Evolutionary conservation across 2,329 filamentous ascomycete genomes (phyloP), one percentile per base, ranked within the genome.

Genomic region (Colletotrichum acutatum): DNA sequence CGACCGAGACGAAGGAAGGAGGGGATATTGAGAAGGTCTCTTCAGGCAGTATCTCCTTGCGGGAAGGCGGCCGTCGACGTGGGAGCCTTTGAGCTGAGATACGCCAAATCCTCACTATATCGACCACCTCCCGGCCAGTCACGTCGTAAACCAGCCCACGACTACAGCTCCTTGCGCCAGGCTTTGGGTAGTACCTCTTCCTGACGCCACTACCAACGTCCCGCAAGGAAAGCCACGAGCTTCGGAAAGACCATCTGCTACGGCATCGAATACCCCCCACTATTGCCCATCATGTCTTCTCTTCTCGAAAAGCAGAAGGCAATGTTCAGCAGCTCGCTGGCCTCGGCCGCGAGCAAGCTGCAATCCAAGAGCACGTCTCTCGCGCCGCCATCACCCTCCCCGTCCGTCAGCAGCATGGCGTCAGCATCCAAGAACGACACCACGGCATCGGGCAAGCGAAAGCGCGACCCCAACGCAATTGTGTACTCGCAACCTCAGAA

Each of bases 401-500:
- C 87, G 58, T 92, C 86, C 28, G 88, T 86, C 52, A 82, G 85
- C 5, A 89, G 88, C 49, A 86, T 83, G n/a, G 81, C 81, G 6
- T 84, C 82, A n/a, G 81, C 81, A 6, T 84, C 82, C 56, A 84
- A 83, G 42, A 78, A 83, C 22, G 89, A 90, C 59, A 90, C 91
- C 74, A 93, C 93, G 19, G 88, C 91, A 9, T 88, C 90, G 61
- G 89, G 89, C 68, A 91, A 91, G 81, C 86, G 87, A 74, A 91
- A 92, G 83, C 86, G 89, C 78, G 89, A 90, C 75, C 80, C 83
- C 53, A 82, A 81, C 5, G 86, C 86, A 59, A 85, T 88, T 14
- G 86, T 94, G 66, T 96, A 92, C 83, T 95, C 94, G 68, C 94
- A 95, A 84, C 94, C 94, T 24, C 89, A 90, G 75, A 91, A 92